Base-by-base conservation (phyloP, 2,329 filamentous ascomycete genomes). In the Dactylellina parvicollis region DNA sequence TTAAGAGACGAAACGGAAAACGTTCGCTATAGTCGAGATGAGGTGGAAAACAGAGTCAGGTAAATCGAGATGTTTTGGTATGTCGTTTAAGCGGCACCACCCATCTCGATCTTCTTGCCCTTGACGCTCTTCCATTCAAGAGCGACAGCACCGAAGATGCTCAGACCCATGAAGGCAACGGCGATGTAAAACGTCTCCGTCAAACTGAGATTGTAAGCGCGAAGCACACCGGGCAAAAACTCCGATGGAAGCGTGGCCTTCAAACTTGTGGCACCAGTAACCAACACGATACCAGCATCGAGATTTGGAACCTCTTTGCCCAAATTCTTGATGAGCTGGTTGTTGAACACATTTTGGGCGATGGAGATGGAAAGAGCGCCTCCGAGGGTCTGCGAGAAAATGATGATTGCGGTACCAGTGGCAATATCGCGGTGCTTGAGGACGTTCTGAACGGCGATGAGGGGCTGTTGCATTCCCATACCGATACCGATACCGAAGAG, bases 181-280 rank as follows among this genome's bases (percentile, higher is more conserved):
- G 84, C 82, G 60, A 86, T 84, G 75, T 84, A 86, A 73, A 83
- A 87, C 0, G 84, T 83, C 50, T 85, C 79, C 16, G 82, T 81
- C 75, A 87, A 77, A 0, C 84, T 85, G 1, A 75, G 76, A 79
- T 85, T 83, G 78, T 86, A 86, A 0, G 84, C 83, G 22, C 79
- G 76, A 10, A 86, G 78, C 18, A 86, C 84, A 0, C 79, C 77
- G 3, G 81, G 79, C 1, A 83, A 78, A 3, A 81, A 80, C 30
- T 83, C 81, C n/a, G 81, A 76, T 40, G 82, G 82, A 10, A 80
- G 77, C 77, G 85, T 79, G 4, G 77, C 64, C 28, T 76, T 78
- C 18, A 87, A 80, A 0, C 86, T 82, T 1, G 83, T 84, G 8
- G 85, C 85, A 60, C 86, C 86, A 54, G 82, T 83, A 77, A 85